phyloP scores from a whole-genome alignment of 2,329 filamentous ascomycete species.

The Drechmeria coniospora region DNA sequence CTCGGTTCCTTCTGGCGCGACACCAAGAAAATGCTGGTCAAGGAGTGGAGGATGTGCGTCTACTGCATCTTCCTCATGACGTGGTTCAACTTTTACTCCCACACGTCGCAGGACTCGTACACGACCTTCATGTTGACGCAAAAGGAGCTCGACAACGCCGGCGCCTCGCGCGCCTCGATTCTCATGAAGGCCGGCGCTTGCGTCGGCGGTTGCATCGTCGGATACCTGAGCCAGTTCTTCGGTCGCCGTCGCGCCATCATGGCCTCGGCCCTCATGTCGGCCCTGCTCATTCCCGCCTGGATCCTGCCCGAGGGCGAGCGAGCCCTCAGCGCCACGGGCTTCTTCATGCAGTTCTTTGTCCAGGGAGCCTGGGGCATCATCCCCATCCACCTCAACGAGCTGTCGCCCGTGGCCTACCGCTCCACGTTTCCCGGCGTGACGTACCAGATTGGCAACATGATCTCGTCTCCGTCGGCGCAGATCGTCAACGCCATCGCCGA shows the following conservation, averaged over 20 bases:
- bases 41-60: constrained; percentile 63
- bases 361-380: constrained; percentile 54
- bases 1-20: constrained; percentile 50
- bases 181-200: constrained; percentile 68
- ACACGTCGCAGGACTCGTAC: constrained; percentile 69
- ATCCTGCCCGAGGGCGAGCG: constrained; percentile 47
- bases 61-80: constrained; percentile 71
- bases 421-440: constrained; percentile 56
- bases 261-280: constrained; percentile 42
- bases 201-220: constrained; percentile 56
- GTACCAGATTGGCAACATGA: constrained; percentile 64
- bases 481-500: constrained; percentile 66
- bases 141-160: constrained; percentile 50
- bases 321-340: constrained; percentile 46
- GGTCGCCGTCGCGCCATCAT: constrained; percentile 58
- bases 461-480: constrained; percentile 56
- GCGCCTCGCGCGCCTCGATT: constrained; percentile 60
- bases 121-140: constrained; percentile 65
- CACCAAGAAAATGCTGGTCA: constrained; percentile 48
- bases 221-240: constrained; percentile 60
- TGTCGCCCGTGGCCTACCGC: constrained; percentile 54
- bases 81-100: constrained; percentile 60
- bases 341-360: constrained; percentile 55
- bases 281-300: constrained; percentile 51
- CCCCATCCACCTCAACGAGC: constrained; percentile 59